Evolutionary conservation across 1,284 basidiomycete species (phyloP).

Genomic region (Rhizopogon hawkerae): DNA sequence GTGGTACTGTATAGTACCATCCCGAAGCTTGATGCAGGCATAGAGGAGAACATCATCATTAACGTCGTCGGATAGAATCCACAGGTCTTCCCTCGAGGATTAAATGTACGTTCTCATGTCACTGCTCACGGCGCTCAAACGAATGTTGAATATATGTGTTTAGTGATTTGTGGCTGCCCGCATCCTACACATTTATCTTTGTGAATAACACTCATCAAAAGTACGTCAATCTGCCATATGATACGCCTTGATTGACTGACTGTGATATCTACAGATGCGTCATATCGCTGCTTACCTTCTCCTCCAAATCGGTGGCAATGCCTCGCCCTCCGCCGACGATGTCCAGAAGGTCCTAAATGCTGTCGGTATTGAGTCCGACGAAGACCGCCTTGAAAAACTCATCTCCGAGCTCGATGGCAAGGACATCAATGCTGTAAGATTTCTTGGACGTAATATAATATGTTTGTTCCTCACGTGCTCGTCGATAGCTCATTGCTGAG

Average conservation of each 20-base stretch:
- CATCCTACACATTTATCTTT: constrained; percentile 25
- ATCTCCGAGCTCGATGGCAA: constrained; percentile 92
- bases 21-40: constrained; percentile 6
- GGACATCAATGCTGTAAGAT: constrained; percentile 70
- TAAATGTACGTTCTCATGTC: constrained; percentile 51
- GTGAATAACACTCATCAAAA: constrained; percentile 32
- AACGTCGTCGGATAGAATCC: constrained; percentile 69
- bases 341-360: constrained; percentile 83
- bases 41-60: constrained; percentile 9
- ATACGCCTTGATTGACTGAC: constrained; percentile 1
- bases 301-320: constrained; percentile 91
- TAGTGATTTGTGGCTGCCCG: constrained; percentile 87
- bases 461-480: background rate
- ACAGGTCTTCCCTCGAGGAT: constrained; percentile 83
- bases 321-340: constrained; percentile 80
- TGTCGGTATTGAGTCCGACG: constrained; percentile 88
- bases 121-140: background rate
- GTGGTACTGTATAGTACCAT: constrained; percentile 51
- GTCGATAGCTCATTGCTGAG: constrained; percentile 78
- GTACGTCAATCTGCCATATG: constrained; percentile 24
- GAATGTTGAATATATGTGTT: constrained; percentile 6
- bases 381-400: constrained; percentile 77
- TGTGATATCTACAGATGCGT: constrained; percentile 64
- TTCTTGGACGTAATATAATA: background rate
- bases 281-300: constrained; percentile 97